phyloP scores from a whole-genome alignment of 192 early-diverging fungal genomes.

The Coemansia sp. region DNA sequence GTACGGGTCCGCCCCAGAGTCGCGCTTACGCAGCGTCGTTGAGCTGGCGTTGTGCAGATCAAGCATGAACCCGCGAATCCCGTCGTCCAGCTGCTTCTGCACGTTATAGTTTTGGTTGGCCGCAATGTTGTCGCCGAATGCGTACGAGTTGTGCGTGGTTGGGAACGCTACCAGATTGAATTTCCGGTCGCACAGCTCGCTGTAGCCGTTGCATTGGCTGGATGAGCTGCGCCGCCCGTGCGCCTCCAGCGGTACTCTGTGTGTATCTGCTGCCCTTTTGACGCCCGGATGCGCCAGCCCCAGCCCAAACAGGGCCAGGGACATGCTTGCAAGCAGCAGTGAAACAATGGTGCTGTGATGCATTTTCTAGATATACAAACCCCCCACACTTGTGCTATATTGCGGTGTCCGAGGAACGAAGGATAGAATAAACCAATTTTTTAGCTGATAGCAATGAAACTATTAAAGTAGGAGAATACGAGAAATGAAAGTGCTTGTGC shows the following conservation, averaged over 20 bases:
- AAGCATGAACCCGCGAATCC: constrained; percentile 75
- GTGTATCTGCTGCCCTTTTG: not conserved
- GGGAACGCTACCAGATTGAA: constrained; percentile 68
- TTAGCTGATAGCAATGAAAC: not conserved
- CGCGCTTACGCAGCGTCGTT: not conserved
- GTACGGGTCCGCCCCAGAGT: constrained; percentile 38
- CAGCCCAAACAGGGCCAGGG: not conserved
- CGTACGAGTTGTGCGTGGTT: constrained; percentile 78
- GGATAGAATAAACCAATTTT: too few relatives aligned
- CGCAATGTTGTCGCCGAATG: constrained; percentile 55
- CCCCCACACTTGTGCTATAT: too few relatives aligned
- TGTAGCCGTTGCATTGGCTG: constrained; percentile 67
- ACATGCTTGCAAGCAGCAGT: not conserved
- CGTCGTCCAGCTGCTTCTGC: constrained; percentile 67
- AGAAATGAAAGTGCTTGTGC: not conserved
- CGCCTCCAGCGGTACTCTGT: not conserved
- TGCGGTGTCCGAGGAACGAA: too few relatives aligned
- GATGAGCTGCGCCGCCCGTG: constrained; percentile 5
- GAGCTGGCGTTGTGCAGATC: constrained; percentile 55
- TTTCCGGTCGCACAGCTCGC: constrained; percentile 63
- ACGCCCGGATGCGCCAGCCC: not conserved
- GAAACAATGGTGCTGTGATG: constrained; percentile 6
- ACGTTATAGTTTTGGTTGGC: constrained; percentile 72
- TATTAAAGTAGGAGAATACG: not conserved
- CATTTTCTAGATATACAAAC: not conserved